These are phyloP conservation scores for Colletotrichum sp. DNA, from an alignment of 2,329 filamentous ascomycete genomes.

Conservation along the genomic window DNA sequence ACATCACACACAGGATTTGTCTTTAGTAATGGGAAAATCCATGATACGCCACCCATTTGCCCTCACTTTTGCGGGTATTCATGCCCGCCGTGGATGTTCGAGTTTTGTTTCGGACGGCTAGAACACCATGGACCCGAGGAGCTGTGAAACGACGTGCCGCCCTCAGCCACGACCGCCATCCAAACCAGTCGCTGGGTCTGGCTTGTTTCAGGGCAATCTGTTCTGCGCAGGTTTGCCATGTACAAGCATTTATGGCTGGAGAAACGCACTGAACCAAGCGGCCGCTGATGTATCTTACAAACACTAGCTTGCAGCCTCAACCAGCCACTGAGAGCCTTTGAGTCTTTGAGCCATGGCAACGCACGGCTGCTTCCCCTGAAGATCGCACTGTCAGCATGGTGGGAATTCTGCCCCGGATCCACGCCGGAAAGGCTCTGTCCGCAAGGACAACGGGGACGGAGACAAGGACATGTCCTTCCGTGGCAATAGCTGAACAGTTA, in stretches of 20 bases:
- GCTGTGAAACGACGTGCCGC: background rate
- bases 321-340: background rate
- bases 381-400: background rate
- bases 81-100: constrained; percentile 3
- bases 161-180: background rate
- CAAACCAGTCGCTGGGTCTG: background rate
- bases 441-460: background rate
- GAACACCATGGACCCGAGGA: background rate
- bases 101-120: constrained; percentile 13
- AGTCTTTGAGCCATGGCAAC: background rate
- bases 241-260: background rate
- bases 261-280: background rate
- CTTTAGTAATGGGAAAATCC: background rate
- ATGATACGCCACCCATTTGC: background rate
- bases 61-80: background rate
- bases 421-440: background rate
- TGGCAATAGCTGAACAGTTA: background rate
- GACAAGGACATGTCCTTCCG: background rate
- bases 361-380: background rate
- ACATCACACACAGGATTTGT: background rate
- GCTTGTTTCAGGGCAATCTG: background rate
- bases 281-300: background rate
- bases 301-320: background rate
- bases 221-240: background rate
- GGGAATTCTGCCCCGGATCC: background rate